Percentiles rank a stretch among this genome's conserved stretches.
Conservation (phyloP, 148 eudicot species). For the Agrostemma githago region DNA sequence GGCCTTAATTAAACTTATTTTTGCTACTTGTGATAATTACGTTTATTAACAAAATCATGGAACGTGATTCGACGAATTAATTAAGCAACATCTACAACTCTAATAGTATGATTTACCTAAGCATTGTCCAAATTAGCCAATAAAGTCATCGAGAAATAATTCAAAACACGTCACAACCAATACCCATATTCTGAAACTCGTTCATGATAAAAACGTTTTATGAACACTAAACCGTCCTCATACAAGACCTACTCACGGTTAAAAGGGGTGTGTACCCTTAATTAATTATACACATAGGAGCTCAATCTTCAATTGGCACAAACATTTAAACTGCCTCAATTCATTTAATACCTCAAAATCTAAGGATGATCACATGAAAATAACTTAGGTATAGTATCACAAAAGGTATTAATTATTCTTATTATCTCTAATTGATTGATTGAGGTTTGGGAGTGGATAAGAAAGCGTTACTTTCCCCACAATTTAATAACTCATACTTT, state of each 20-base stretch:
- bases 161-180: not conserved
- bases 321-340: conserved; percentile 8
- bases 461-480: not conserved
- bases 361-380: not conserved
- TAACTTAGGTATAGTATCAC: not conserved
- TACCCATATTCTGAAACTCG: not conserved
- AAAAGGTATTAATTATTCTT: not conserved
- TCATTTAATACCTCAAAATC: not conserved
- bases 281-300: not conserved
- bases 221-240: not conserved
- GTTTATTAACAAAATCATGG: conserved; percentile 6
- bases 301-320: conserved; percentile 13
- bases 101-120: too few species aligned
- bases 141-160: not conserved
- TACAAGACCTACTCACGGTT: not conserved
- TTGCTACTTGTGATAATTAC: conserved; percentile 8
- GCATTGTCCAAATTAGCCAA: not conserved
- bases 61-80: not conserved
- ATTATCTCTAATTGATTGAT: conserved; percentile 2
- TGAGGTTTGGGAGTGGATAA: conserved; percentile 21
- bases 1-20: not conserved
- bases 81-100: not conserved
- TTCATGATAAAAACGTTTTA: too few species aligned
- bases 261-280: not conserved
- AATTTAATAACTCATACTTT: not conserved